Conservation (phyloP, 768 basidiomycete genomes). For the Boletus edulis region DNA sequence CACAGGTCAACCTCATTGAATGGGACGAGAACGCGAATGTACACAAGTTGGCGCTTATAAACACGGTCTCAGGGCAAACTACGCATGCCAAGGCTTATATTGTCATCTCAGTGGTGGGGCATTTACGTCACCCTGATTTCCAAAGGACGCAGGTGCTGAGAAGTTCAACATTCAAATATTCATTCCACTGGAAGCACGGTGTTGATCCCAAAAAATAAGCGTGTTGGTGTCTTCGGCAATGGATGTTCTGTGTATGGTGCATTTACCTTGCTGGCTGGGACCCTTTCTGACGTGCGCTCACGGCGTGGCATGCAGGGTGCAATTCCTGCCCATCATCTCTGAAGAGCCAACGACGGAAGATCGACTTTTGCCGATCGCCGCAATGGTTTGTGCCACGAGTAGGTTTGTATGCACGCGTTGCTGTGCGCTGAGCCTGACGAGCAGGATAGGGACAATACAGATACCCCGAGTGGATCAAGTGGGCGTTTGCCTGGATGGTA, state of each 20-base stretch:
- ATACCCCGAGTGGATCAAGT: not conserved
- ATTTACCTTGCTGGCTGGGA: conserved; percentile 6
- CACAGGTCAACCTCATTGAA: conserved; percentile 35
- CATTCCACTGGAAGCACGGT: conserved; percentile 51
- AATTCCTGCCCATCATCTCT: conserved; percentile 56
- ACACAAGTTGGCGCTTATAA: conserved; percentile 40
- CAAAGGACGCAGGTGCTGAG: not conserved
- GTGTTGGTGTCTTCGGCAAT: conserved; percentile 61
- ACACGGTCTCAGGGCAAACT: conserved; percentile 34
- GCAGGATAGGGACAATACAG: not conserved
- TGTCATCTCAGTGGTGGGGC: not conserved
- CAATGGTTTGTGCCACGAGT: conserved; percentile 43
- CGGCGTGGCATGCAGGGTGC: conserved; percentile 42
- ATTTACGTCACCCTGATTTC: conserved; percentile 1
- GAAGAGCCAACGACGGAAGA: conserved; percentile 45
- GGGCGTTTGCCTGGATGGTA: not conserved
- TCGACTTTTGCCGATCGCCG: conserved; percentile 60
- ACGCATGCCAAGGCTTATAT: conserved; percentile 8
- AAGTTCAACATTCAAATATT: conserved; percentile 47
- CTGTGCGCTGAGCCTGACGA: not conserved
- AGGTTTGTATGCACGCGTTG: conserved; percentile 33
- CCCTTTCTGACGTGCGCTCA: conserved; percentile 5
- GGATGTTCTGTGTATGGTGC: conserved; percentile 54
- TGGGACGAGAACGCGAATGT: conserved; percentile 45
- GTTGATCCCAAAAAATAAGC: conserved; percentile 48